Base-by-base conservation (phyloP, 106 monocot genomes). In the Apostasia shenzhenica region DNA sequence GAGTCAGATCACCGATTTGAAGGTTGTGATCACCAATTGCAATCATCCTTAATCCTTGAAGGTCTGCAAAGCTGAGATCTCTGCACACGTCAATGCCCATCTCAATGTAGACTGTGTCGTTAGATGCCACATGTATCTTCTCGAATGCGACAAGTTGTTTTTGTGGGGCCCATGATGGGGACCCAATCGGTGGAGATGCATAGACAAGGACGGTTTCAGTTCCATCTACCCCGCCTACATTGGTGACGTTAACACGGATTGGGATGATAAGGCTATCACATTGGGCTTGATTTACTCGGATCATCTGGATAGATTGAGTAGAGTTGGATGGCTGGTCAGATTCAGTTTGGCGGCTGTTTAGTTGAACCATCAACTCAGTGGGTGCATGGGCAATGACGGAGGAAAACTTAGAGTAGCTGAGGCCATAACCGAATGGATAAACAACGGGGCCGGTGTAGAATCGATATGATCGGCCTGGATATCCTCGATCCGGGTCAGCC, bases 381-480 rank as follows among this genome's bases (percentile, higher is more conserved):
- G 88, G 83, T 1, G 81, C 81, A 1, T 67, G 67, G 13, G 72
- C 81, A 14, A 91, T 53, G 39, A 81, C 48, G 40, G 88, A 81
- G 2, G 67, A 48, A 69, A 90, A 87, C 3, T 59, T 71, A n/a
- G 91, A 76, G 85, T 91, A 95, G 69, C 80, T 84, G 1, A 91
- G 68, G 1, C 95, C 95, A 41, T 95, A 73, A 1, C 88, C 95
- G 46, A 88, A 95, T 5, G 86, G 81, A 70, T 85, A 91, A 0
- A 88, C 81, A 0, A 88, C 84, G 3, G 91, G 85, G 2, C 95
- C 91, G 8, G 62, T 75, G 73, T 88, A 95, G 82, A 95, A 95
- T 39, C 86, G 73, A 63, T 95, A 88, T 8, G 91, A 70, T 45
- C 95, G 71, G 40, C 95, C 95, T 4, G 95, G 91, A 69, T 91